Percentiles rank a stretch among this genome's conserved stretches.
phyloP scores from a whole-genome alignment of 2,329 filamentous ascomycete species.

The Stemphylium beticola region DNA sequence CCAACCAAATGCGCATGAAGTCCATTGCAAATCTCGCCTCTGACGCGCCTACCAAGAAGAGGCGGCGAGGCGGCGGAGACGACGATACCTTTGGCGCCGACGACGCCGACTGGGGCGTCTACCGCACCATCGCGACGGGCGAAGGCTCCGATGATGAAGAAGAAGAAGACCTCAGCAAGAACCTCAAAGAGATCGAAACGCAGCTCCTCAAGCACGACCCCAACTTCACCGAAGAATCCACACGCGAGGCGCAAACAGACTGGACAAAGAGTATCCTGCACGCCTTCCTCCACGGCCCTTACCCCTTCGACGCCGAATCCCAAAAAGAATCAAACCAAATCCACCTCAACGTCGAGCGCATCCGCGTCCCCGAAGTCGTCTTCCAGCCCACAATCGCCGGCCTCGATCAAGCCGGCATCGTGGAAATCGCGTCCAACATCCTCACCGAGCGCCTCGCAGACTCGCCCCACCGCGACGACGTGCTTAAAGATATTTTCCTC shows the following conservation, averaged over 20 bases:
- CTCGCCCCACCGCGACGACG: constrained; percentile 65
- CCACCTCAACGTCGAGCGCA: constrained; percentile 95
- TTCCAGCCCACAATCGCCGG: constrained; percentile 93
- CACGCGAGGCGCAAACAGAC: constrained; percentile 88
- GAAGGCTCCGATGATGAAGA: constrained; percentile 85
- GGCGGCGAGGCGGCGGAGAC: constrained; percentile 82
- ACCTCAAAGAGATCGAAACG: constrained; percentile 77
- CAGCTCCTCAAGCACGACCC: constrained; percentile 88
- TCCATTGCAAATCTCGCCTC: constrained; percentile 94
- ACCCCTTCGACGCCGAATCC: constrained; percentile 80
- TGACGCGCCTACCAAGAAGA: constrained; percentile 81
- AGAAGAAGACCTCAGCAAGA: constrained; percentile 80
- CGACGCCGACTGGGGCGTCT: constrained; percentile 97
- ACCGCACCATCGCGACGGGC: constrained; percentile 87
- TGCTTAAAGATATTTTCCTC: constrained; percentile 87
- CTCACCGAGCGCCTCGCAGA: constrained; percentile 77
- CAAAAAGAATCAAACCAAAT: constrained; percentile 85
- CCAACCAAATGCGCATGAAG: constrained; percentile 98
- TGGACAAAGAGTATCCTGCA: constrained; percentile 94
- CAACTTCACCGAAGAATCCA: constrained; percentile 89
- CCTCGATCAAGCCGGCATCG: constrained; percentile 88
- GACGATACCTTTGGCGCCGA: constrained; percentile 97
- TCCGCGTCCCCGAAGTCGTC: constrained; percentile 89
- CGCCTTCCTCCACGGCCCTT: constrained; percentile 85
- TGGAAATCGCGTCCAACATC: constrained; percentile 91